These are phyloP conservation scores for Ophiostoma sp. DNA, from an alignment of 2,329 filamentous ascomycete species.

Conservation along the genomic window DNA sequence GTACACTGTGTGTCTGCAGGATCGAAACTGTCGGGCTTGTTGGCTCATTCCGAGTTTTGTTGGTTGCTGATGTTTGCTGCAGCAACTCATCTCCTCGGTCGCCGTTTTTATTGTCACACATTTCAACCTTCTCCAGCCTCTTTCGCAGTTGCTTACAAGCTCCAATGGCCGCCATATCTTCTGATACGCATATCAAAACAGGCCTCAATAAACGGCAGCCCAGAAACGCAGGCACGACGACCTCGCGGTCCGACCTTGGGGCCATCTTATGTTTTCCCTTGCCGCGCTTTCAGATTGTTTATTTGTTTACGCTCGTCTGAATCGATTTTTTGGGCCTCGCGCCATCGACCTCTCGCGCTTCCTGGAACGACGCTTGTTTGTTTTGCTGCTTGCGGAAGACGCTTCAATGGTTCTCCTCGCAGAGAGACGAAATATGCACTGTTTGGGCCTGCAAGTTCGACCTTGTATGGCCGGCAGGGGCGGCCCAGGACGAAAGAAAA, in stretches of 20 bases:
- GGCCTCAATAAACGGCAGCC: neutral
- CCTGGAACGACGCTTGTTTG: constrained; percentile 13
- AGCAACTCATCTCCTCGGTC: neutral
- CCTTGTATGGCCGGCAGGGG: too few relatives aligned
- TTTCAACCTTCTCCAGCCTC: neutral
- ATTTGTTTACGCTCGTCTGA: constrained; percentile 5
- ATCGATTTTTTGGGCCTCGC: neutral
- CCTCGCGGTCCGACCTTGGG: neutral
- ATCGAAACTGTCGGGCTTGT: neutral
- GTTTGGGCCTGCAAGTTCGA: neutral
- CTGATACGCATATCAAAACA: neutral
- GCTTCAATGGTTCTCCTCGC: constrained; percentile 3
- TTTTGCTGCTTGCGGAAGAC: neutral
- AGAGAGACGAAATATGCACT: neutral
- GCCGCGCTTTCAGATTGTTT: neutral
- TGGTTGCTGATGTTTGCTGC: neutral
- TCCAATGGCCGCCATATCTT: neutral
- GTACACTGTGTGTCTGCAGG: neutral
- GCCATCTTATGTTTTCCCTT: neutral
- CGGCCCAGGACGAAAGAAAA: neutral
- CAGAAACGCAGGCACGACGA: neutral
- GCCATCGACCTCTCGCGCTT: neutral
- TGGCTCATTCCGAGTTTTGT: neutral
- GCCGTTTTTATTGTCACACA: neutral
- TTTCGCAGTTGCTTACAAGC: too few relatives aligned